Conservation (phyloP, 129 eudicot species). For the Arctium lappa region DNA sequence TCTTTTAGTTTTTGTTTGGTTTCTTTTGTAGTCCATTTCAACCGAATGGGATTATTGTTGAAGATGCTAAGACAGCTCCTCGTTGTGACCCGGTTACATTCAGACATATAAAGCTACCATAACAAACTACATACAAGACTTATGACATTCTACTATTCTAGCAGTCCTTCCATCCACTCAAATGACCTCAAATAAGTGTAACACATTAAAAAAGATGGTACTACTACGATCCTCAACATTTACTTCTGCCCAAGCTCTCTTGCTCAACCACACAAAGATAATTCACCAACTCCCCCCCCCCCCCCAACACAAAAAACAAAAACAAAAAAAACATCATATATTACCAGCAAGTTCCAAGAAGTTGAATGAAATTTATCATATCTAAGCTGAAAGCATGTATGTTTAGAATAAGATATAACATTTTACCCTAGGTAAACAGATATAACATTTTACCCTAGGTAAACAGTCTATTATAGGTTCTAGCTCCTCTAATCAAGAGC, state of each 20-base stretch:
- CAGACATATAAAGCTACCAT: background rate
- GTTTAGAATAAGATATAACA: background rate
- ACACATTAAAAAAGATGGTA: background rate
- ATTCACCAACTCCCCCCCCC: background rate
- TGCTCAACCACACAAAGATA: no score
- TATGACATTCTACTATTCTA: background rate
- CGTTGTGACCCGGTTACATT: background rate
- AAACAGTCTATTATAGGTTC: background rate
- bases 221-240: background rate
- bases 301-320: background rate
- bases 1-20: background rate
- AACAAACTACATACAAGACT: background rate
- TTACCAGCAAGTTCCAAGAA: background rate
- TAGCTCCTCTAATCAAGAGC: background rate
- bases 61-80: background rate
- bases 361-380: background rate
- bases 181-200: background rate
- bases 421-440: background rate
- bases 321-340: background rate
- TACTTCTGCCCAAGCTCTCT: no score
- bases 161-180: background rate
- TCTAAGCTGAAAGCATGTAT: background rate
- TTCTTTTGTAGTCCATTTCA: background rate
- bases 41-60: background rate
- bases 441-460: background rate